phyloP scores from a whole-genome alignment of 2,329 filamentous ascomycete species.

The Daldinia sp. region DNA sequence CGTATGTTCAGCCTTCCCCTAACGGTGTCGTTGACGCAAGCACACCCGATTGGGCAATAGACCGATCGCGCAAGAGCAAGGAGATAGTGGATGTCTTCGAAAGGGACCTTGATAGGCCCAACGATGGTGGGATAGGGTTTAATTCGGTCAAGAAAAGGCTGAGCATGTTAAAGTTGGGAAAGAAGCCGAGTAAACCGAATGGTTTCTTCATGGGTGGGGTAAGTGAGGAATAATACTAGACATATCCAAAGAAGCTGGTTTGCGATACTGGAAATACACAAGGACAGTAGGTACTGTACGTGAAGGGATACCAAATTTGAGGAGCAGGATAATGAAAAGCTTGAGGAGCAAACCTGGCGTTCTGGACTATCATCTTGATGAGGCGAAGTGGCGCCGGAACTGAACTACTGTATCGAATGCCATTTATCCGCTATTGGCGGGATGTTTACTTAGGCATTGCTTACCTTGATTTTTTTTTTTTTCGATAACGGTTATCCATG shows the following conservation, averaged over 20 bases:
- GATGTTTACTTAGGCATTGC: constrained; percentile 3
- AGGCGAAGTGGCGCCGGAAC: constrained; percentile 26
- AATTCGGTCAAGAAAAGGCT: constrained; percentile 79
- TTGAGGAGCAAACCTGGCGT: constrained; percentile 40
- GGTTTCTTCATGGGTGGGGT: constrained; percentile 65
- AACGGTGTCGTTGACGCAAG: constrained; percentile 44
- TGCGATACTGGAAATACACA: constrained; percentile 12
- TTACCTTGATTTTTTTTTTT: constrained; percentile 13
- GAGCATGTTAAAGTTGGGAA: constrained; percentile 80
- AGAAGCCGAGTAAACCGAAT: constrained; percentile 71
- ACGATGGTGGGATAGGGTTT: constrained; percentile 60
- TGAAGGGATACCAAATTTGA: constrained; percentile 34
- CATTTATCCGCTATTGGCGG: constrained; percentile 33
- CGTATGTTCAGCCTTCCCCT: constrained; percentile 33
- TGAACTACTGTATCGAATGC: constrained; percentile 26
- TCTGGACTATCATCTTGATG: constrained; percentile 35
- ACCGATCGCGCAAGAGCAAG: constrained; percentile 49
- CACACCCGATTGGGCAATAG: constrained; percentile 42
- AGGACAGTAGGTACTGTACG: constrained; percentile 17
- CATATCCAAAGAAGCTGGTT: constrained; percentile 12
- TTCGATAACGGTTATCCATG: constrained; percentile 19
- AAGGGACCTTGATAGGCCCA: constrained; percentile 46
- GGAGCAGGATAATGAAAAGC: constrained; percentile 40
- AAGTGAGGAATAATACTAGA: constrained; percentile 63
- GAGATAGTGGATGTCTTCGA: constrained; percentile 50